These are phyloP conservation scores for Hirsutella rhossiliensis DNA, from an alignment of 2,329 filamentous ascomycete species.

Conservation along the genomic window DNA sequence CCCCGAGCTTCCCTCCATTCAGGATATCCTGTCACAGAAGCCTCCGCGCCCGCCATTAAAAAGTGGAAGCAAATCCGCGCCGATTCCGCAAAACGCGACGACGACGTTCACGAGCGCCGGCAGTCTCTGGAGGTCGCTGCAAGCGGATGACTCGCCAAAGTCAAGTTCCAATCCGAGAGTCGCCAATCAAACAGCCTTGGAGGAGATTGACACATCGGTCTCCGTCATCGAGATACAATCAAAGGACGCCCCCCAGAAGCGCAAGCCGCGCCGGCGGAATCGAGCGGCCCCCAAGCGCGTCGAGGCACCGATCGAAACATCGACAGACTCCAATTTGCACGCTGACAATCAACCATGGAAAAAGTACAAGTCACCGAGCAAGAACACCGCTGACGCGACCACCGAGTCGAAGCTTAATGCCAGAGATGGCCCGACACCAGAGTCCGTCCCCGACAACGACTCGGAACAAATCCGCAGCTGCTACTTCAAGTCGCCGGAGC, in stretches of 20 bases:
- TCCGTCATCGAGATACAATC: constrained; percentile 11
- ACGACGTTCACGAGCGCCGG: constrained; percentile 30
- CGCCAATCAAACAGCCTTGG: not conserved
- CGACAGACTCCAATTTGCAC: constrained; percentile 1
- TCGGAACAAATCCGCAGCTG: not conserved
- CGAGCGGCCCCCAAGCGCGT: constrained; percentile 2
- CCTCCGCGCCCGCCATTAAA: constrained; percentile 18
- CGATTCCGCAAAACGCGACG: constrained; percentile 23
- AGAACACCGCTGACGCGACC: not conserved
- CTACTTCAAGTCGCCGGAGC: not conserved
- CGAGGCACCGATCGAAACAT: not conserved
- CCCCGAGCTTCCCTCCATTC: constrained; percentile 41
- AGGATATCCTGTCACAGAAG: constrained; percentile 30
- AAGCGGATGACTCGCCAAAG: constrained; percentile 6
- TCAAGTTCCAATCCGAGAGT: not conserved
- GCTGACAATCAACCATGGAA: constrained; percentile 21
- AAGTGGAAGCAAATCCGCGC: constrained; percentile 22
- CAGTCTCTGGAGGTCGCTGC: constrained; percentile 20
- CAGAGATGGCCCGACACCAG: too few relatives aligned
- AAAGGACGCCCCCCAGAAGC: constrained; percentile 7
- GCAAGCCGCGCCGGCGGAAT: constrained; percentile 9
- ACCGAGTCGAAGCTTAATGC: not conserved
- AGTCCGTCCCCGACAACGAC: constrained; percentile 3
- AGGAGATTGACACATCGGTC: constrained; percentile 6
- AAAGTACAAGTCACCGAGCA: constrained; percentile 18